Evolutionary conservation across 768 basidiomycete genomes (phyloP).

Genomic region (Trametes maxima): DNA sequence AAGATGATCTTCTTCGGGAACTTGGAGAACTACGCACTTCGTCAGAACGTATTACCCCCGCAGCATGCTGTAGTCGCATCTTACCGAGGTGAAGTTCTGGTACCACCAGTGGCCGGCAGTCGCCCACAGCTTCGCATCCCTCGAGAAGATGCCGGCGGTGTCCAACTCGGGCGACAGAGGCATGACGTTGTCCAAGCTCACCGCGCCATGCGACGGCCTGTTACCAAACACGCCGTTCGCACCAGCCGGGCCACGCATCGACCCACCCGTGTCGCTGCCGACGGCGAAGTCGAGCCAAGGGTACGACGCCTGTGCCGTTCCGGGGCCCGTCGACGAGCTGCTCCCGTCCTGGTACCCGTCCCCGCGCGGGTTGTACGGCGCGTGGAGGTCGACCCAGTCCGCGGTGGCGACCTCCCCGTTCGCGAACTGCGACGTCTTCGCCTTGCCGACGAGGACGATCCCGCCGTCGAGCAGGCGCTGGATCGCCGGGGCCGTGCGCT

Average conservation of each 20-base stretch:
- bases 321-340: slow-evolving; percentile 34
- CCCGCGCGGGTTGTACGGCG: slow-evolving; percentile 37
- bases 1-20: slow-evolving; percentile 35
- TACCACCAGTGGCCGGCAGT: slow-evolving; percentile 35
- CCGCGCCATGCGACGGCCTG: slow-evolving; percentile 34
- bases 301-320: slow-evolving; percentile 31
- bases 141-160: slow-evolving; percentile 33
- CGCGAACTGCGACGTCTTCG: slow-evolving; percentile 55
- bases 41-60: background rate
- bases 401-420: slow-evolving; percentile 42
- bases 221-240: slow-evolving; percentile 34
- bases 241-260: slow-evolving; percentile 35
- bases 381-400: slow-evolving; percentile 37
- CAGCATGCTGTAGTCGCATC: background rate
- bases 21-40: slow-evolving; percentile 22
- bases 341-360: slow-evolving; percentile 37
- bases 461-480: slow-evolving; percentile 50
- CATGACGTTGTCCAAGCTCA: slow-evolving; percentile 34
- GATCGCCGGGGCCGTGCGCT: slow-evolving; percentile 44
- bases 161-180: slow-evolving; percentile 33
- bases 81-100: slow-evolving; percentile 30
- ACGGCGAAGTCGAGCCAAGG: slow-evolving; percentile 34
- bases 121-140: slow-evolving; percentile 33
- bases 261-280: slow-evolving; percentile 36
- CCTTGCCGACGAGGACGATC: slow-evolving; percentile 55